phyloP scores from a whole-genome alignment of 2,329 filamentous ascomycete species.

The Hypoxylon sp. region DNA sequence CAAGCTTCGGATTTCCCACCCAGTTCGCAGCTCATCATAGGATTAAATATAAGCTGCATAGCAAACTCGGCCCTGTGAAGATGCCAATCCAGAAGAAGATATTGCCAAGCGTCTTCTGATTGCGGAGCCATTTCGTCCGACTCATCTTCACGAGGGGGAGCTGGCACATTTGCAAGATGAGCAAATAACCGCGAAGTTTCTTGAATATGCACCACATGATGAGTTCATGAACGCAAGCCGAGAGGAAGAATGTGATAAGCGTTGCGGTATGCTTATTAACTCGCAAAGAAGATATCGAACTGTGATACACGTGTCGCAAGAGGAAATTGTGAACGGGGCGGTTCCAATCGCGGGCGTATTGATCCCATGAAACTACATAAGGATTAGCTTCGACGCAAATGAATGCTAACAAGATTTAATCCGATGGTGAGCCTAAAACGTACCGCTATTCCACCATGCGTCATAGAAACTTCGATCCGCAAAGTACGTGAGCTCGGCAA shows the following conservation, averaged over 20 bases:
- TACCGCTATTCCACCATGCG: conserved; percentile 74
- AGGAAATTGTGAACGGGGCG: conserved; percentile 83
- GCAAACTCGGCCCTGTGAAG: conserved; percentile 80
- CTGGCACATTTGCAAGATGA: conserved; percentile 81
- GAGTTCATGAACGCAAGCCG: conserved; percentile 79
- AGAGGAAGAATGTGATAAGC: conserved; percentile 81
- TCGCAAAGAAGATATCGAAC: conserved; percentile 79
- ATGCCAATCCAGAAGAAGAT: conserved; percentile 84
- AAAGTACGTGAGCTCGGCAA: conserved; percentile 83
- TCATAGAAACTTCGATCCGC: conserved; percentile 82
- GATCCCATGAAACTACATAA: conserved; percentile 73
- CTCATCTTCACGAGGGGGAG: conserved; percentile 78
- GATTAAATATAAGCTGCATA: conserved; percentile 73
- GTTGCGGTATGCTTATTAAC: conserved; percentile 80
- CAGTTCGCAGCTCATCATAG: conserved; percentile 56
- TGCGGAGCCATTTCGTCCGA: conserved; percentile 75
- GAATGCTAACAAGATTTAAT: no score
- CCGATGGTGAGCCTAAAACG: conserved; percentile 24
- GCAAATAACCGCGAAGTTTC: conserved; percentile 80
- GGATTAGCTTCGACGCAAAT: neutral
- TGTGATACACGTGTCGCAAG: conserved; percentile 84
- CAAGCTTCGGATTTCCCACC: conserved; percentile 1
- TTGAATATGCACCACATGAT: conserved; percentile 87
- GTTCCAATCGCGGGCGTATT: conserved; percentile 87
- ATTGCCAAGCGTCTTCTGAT: conserved; percentile 76